phyloP scores from a whole-genome alignment of 1,139 yeast species.

The Tardiomyces blankii region DNA sequence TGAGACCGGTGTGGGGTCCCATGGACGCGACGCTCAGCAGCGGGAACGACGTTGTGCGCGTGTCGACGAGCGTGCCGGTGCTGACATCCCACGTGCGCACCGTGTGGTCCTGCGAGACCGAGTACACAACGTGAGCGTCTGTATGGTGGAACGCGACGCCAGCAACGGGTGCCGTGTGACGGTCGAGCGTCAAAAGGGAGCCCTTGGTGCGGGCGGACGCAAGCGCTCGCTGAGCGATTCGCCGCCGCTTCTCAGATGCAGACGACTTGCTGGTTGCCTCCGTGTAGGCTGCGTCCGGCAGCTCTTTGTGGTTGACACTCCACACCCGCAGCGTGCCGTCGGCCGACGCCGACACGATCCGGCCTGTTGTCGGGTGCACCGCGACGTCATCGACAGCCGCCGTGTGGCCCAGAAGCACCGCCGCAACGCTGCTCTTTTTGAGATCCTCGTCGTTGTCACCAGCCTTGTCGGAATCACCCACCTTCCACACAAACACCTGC shows the following conservation, averaged over 20 bases:
- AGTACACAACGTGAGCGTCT: conserved; percentile 71
- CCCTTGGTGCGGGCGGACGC: conserved; percentile 70
- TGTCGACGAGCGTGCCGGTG: conserved; percentile 72
- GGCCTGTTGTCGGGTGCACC: conserved; percentile 40
- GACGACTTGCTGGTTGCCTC: conserved; percentile 37
- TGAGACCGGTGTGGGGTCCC: conserved; percentile 44
- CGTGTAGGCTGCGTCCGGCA: conserved; percentile 61
- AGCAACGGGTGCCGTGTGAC: conserved; percentile 82
- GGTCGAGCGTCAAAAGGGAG: conserved; percentile 64
- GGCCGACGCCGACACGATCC: conserved; percentile 71
- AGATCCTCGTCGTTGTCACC: conserved; percentile 29
- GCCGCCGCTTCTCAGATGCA: conserved; percentile 81
- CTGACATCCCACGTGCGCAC: conserved; percentile 94
- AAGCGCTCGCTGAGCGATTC: conserved; percentile 60
- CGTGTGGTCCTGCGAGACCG: conserved; percentile 92
- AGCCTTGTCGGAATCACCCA: conserved; percentile 31
- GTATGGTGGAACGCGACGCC: conserved; percentile 62
- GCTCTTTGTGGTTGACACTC: conserved; percentile 79
- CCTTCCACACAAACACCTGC: conserved; percentile 80
- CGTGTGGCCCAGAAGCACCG: conserved; percentile 79
- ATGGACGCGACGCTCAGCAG: conserved; percentile 64
- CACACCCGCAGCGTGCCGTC: conserved; percentile 78
- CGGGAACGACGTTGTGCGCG: conserved; percentile 82
- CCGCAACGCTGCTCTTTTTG: conserved; percentile 59
- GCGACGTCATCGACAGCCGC: conserved; percentile 77